These are phyloP conservation scores for baker's yeast (Saccharomyces cerevisiae) DNA, from an alignment of 805 yeast species.

Conservation along the genomic window DNA sequence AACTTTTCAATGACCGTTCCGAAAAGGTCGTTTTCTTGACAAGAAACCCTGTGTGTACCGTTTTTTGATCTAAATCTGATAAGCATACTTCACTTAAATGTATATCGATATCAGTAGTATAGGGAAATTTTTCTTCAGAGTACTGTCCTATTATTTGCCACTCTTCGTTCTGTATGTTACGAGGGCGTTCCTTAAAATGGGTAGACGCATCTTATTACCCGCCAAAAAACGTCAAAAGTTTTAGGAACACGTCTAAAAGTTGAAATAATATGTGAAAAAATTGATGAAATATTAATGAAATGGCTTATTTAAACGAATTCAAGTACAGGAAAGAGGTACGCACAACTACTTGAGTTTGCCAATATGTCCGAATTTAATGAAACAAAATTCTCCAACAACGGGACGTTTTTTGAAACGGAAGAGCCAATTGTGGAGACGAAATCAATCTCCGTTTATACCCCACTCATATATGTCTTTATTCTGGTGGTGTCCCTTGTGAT, in stretches of 20 bases:
- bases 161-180: background rate
- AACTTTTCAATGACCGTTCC: slow-evolving; percentile 37
- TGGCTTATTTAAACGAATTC: background rate
- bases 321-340: background rate
- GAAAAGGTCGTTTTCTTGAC: slow-evolving; percentile 38
- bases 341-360: background rate
- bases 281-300: background rate
- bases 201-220: background rate
- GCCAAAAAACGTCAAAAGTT: background rate
- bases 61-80: slow-evolving; percentile 75
- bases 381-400: slow-evolving; percentile 3
- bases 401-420: slow-evolving; percentile 6
- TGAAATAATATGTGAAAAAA: background rate
- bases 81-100: slow-evolving; percentile 34
- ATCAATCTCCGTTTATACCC: slow-evolving; percentile 54
- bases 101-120: background rate
- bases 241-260: background rate
- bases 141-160: background rate
- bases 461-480: slow-evolving; percentile 66
- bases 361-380: slow-evolving; percentile 9
- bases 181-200: background rate
- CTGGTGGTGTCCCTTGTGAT: slow-evolving; percentile 56
- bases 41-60: slow-evolving; percentile 67
- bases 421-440: slow-evolving; percentile 30
- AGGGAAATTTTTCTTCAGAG: background rate